These are phyloP conservation scores for Canavalia gladiata DNA, from an alignment of 306 rosid species.

Conservation along the genomic window DNA sequence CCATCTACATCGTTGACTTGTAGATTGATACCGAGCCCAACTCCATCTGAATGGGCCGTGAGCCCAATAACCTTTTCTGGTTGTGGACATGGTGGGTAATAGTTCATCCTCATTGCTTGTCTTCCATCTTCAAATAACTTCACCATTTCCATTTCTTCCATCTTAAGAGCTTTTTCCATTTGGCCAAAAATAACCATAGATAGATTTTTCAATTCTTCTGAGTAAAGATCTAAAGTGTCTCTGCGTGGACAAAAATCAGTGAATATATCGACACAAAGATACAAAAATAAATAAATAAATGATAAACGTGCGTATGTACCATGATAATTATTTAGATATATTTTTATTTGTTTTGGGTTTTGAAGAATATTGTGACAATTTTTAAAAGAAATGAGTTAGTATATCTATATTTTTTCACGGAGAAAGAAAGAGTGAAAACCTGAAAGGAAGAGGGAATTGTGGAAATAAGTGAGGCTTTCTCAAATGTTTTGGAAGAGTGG, in stretches of 20 bases:
- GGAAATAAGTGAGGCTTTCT: constrained; percentile 61
- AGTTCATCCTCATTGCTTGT: constrained; percentile 51
- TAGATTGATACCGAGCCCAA: too few species aligned
- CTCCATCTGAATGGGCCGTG: constrained; percentile 46
- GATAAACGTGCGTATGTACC: too few species aligned
- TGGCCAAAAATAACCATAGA: constrained; percentile 36
- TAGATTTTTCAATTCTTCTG: constrained; percentile 29
- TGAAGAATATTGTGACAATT: too few species aligned
- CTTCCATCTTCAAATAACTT: constrained; percentile 39
- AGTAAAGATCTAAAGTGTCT: constrained; percentile 50
- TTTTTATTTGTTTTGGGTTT: too few species aligned
- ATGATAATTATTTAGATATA: too few species aligned
- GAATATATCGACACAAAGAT: too few species aligned
- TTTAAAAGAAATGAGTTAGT: too few species aligned
- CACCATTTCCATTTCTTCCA: constrained; percentile 38
- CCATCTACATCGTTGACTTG: too few species aligned
- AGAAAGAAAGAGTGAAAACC: constrained; percentile 38
- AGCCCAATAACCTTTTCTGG: constrained; percentile 52
- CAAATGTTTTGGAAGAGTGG: constrained; percentile 42
- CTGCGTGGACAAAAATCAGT: constrained; percentile 39
- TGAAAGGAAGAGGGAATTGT: constrained; percentile 55
- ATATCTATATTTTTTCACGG: too few species aligned
- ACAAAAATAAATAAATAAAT: too few species aligned
- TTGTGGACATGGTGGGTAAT: constrained; percentile 57
- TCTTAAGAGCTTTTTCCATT: constrained; percentile 35